These are phyloP conservation scores for Sarcocystis neurona DNA, from an alignment of 169 alveolate genomes.

Conservation along the genomic window DNA sequence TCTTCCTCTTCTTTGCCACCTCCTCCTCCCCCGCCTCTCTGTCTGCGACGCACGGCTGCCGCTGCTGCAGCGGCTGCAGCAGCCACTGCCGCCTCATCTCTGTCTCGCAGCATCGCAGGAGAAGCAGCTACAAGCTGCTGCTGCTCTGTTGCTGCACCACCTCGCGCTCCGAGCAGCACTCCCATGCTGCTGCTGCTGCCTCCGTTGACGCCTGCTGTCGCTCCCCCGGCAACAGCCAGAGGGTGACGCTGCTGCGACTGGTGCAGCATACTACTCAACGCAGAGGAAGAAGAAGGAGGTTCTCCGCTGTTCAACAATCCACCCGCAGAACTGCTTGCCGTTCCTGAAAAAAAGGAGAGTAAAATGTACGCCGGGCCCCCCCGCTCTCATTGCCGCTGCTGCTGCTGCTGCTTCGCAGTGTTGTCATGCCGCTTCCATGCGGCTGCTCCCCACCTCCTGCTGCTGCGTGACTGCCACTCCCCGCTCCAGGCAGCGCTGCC, in stretches of 20 bases:
- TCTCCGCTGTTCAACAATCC: not conserved
- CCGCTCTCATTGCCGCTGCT: no score
- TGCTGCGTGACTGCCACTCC: no score
- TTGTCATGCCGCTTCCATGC: no score
- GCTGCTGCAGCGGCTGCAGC: not conserved
- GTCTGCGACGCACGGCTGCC: not conserved
- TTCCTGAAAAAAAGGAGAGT: no score
- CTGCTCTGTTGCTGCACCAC: not conserved
- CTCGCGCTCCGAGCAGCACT: not conserved
- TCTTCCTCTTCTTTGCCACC: not conserved
- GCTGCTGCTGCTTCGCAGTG: no score
- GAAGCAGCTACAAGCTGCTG: not conserved
- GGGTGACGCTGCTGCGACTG: no score
- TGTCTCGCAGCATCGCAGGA: not conserved
- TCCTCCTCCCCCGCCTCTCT: not conserved
- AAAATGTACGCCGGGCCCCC: no score
- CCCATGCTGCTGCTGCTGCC: not conserved
- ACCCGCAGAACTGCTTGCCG: no score
- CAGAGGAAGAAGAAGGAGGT: not conserved
- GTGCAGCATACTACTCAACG: no score
- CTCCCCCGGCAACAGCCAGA: not conserved
- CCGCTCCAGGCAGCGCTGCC: no score
- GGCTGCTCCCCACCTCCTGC: no score
- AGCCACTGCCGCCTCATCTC: not conserved
- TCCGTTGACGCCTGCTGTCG: not conserved